Conservation (phyloP, 2,329 filamentous ascomycete species). For the Trichocomaceae sp. region DNA sequence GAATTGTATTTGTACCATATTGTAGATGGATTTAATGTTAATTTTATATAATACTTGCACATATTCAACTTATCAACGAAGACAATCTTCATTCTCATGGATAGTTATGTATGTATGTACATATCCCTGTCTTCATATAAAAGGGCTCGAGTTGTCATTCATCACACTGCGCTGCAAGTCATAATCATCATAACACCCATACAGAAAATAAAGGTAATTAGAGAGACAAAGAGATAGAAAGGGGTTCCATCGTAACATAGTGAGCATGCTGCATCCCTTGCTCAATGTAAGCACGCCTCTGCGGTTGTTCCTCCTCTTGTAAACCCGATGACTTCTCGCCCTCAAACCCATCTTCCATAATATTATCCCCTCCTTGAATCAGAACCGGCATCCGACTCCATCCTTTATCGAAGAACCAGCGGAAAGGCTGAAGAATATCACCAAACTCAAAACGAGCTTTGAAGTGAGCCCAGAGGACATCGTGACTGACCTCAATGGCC, state of each 20-base stretch:
- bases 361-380: background rate
- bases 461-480: constrained; percentile 19
- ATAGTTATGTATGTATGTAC: background rate
- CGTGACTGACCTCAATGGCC: constrained; percentile 22
- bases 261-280: background rate
- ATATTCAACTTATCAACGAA: background rate
- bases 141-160: background rate
- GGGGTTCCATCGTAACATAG: background rate
- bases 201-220: background rate
- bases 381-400: background rate
- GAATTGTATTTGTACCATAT: background rate
- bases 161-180: background rate
- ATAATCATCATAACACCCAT: too few species aligned
- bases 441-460: constrained; percentile 8
- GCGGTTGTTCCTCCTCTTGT: background rate
- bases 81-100: background rate
- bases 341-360: constrained; percentile 1
- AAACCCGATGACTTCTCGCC: background rate
- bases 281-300: background rate
- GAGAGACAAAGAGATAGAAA: background rate
- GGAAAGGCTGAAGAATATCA: constrained; percentile 12
- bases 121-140: background rate
- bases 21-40: background rate
- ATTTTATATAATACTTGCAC: background rate
- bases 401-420: constrained; percentile 16